These are phyloP conservation scores for Huntiella omanensis DNA, from an alignment of 2,329 filamentous ascomycete species.

Conservation along the genomic window DNA sequence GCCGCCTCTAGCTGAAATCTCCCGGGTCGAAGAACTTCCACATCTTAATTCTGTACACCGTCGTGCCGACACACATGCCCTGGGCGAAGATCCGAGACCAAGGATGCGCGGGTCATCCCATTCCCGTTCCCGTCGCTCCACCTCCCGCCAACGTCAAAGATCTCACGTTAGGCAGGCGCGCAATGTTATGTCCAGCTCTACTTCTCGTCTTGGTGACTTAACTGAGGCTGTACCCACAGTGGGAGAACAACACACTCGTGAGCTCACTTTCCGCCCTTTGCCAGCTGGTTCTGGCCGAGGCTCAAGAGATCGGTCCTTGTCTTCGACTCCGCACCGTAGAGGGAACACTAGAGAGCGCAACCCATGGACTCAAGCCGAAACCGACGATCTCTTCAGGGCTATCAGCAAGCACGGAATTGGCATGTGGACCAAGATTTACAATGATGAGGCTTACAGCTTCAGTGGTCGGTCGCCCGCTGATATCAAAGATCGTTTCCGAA, in stretches of 20 bases:
- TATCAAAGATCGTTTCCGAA: conserved; percentile 47
- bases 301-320: not conserved
- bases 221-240: not conserved
- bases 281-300: not conserved
- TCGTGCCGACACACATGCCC: too few species aligned
- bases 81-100: too few species aligned
- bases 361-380: conserved; percentile 48
- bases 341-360: conserved; percentile 34
- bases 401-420: conserved; percentile 45
- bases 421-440: conserved; percentile 45
- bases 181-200: not conserved
- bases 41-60: too few species aligned
- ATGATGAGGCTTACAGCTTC: conserved; percentile 41
- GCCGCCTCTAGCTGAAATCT: too few species aligned
- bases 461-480: conserved; percentile 42
- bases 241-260: not conserved
- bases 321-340: conserved; percentile 23
- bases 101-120: not conserved
- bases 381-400: conserved; percentile 40
- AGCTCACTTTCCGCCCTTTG: not conserved
- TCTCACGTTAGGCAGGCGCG: not conserved
- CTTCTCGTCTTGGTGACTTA: not conserved
- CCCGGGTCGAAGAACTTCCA: too few species aligned
- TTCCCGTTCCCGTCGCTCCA: not conserved
- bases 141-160: not conserved